phyloP scores from a whole-genome alignment of 2,329 filamentous ascomycete species.

The Atkinsonella hypoxylon region DNA sequence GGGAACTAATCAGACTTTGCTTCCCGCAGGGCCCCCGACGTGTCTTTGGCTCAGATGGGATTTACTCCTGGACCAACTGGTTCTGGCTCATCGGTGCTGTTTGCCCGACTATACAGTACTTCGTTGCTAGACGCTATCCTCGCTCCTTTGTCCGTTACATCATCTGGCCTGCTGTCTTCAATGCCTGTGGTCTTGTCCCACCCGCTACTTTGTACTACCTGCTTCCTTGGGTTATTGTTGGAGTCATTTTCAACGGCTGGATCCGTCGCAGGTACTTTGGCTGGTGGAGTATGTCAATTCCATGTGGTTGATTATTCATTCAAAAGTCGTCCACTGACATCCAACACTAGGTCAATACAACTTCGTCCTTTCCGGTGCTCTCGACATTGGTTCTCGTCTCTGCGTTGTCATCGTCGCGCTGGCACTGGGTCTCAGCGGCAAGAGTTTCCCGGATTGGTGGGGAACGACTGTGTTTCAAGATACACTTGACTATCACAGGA shows the following conservation, averaged over 20 bases:
- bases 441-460: slow-evolving; percentile 32
- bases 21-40: slow-evolving; percentile 11
- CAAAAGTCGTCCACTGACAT: not conserved
- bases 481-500: slow-evolving; percentile 17
- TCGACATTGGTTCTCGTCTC: slow-evolving; percentile 43
- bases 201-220: slow-evolving; percentile 43
- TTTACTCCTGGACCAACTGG: slow-evolving; percentile 32
- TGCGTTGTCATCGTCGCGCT: slow-evolving; percentile 40
- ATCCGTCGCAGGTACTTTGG: slow-evolving; percentile 35
- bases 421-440: slow-evolving; percentile 18
- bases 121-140: slow-evolving; percentile 28
- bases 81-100: slow-evolving; percentile 40
- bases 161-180: slow-evolving; percentile 40
- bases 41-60: slow-evolving; percentile 21
- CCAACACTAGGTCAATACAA: slow-evolving; percentile 29
- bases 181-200: slow-evolving; percentile 33
- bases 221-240: slow-evolving; percentile 40
- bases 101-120: slow-evolving; percentile 34
- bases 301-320: too few species aligned
- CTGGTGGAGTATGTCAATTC: slow-evolving; percentile 37
- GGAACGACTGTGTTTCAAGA: slow-evolving; percentile 25
- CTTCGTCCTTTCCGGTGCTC: slow-evolving; percentile 43
- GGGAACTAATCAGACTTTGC: not conserved
- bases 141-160: slow-evolving; percentile 29
- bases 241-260: slow-evolving; percentile 40